These are phyloP conservation scores for Nicotiana undulata DNA, from an alignment of 257 asterid species.

Conservation along the genomic window DNA sequence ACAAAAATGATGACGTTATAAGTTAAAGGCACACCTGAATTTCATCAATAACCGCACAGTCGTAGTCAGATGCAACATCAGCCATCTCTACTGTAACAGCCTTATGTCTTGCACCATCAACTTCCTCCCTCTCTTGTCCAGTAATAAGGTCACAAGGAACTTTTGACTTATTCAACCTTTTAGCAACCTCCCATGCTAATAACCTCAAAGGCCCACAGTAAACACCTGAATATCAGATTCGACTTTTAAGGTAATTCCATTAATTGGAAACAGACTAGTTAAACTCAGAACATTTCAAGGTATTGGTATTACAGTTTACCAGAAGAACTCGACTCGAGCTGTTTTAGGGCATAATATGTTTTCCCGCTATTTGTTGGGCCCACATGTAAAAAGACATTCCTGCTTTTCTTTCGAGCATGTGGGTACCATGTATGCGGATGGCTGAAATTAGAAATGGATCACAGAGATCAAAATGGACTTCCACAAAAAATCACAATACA, in stretches of 20 bases:
- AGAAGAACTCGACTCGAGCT: conserved; percentile 65
- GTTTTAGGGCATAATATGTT: conserved; percentile 79
- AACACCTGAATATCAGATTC: conserved; percentile 41
- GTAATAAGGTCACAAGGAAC: conserved; percentile 93
- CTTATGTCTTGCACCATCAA: conserved; percentile 83
- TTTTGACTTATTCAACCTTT: conserved; percentile 75
- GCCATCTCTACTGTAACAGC: conserved; percentile 96
- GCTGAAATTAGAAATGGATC: conserved; percentile 29
- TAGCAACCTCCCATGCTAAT: conserved; percentile 96
- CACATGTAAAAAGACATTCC: conserved; percentile 73
- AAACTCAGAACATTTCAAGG: not conserved
- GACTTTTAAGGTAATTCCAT: not conserved
- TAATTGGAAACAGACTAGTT: conserved; percentile 6
- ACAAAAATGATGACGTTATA: not conserved
- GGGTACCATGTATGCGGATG: conserved; percentile 93
- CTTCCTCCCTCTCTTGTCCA: conserved; percentile 90
- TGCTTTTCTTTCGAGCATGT: conserved; percentile 60
- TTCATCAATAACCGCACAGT: conserved; percentile 93
- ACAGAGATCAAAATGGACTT: not conserved
- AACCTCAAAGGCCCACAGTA: conserved; percentile 97
- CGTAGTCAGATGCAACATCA: conserved; percentile 56
- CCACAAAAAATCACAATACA: not conserved
- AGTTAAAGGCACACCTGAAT: conserved; percentile 55
- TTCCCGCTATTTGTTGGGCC: conserved; percentile 99
- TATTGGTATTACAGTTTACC: conserved; percentile 30